Conservation (phyloP, 805 yeast species). For the Candida nemodendra region DNA sequence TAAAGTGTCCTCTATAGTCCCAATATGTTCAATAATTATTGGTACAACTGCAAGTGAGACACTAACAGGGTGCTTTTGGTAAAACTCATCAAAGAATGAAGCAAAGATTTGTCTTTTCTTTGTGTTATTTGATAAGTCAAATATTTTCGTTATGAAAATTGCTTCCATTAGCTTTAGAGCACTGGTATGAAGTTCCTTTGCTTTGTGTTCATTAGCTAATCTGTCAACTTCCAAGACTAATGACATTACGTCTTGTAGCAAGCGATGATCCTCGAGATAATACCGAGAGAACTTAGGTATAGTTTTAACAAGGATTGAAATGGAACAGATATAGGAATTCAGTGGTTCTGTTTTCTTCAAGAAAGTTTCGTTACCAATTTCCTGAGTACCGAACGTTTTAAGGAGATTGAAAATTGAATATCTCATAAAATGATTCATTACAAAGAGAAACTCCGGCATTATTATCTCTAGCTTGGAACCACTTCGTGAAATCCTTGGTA, state of each 20-base stretch:
- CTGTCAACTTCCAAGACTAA: no score
- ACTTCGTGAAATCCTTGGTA: conserved; percentile 16
- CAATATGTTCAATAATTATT: conserved; percentile 28
- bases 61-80: conserved; percentile 5
- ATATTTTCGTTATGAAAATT: background rate
- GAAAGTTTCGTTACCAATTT: no score
- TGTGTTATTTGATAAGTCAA: background rate
- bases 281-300: no score
- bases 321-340: no score
- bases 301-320: no score
- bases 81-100: conserved; percentile 9
- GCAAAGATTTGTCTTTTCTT: background rate
- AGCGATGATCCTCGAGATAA: no score
- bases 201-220: no score
- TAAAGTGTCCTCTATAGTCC: conserved; percentile 23
- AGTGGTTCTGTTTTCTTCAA: no score
- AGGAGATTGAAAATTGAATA: background rate
- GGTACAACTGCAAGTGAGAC: conserved; percentile 27
- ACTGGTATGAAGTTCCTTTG: no score
- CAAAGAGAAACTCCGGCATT: conserved; percentile 44
- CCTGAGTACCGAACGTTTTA: no score
- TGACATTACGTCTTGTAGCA: no score
- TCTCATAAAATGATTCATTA: conserved; percentile 10
- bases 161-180: background rate
- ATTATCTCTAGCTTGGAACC: conserved; percentile 22